Evolutionary conservation across 2,329 filamentous ascomycete species (phyloP), one percentile per base, ranked within the genome.

Genomic region (Ceratocystis variospora): DNA sequence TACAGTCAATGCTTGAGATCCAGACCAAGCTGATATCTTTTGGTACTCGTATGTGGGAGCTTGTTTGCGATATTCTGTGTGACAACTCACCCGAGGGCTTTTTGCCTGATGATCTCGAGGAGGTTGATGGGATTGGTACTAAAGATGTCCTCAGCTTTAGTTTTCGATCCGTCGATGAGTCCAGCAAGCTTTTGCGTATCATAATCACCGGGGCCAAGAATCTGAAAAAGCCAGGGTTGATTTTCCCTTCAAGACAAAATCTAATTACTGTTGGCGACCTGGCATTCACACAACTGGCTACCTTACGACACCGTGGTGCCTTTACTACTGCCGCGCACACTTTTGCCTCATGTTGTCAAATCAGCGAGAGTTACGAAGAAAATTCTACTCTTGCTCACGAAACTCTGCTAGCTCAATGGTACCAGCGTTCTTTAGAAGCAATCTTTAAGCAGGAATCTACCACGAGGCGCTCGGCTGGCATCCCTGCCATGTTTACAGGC

Each of bases 11-110:
- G 41, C 63, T 67, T 12, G 25, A 64, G 37, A 61, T 69, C 3
- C 67, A 70, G 22, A 53, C 64, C 1, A 63, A 68, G 15, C 66
- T 70, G 1, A 76, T 89, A 12, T 71, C 72, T 1, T 79, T 81
- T 68, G 88, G 90, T 67, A 76, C 80, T 62, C 79, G 81, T n/a
- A 83, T 96, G 5, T 99, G 94, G 94, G 72, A 76, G 0, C 81
- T 84, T 31, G 90, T 96, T 4, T 83, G 83, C 70, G 81, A 86
- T 64, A 84, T 95, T 3, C 81, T 99, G 0, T 99, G 94, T 72
- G 87, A 96, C 69, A 94, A 96, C 75, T 96, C 94, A 0, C 94
- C 95, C 0, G 94, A 99, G 76, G 93, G 93, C 0, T 87, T 94
- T 73, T 78, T 90, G 2, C 87, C 87, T 0, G 85, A 92, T 63